Conservation (phyloP, 176 grass and related monocot genomes). For the Musa troglodytarum region DNA sequence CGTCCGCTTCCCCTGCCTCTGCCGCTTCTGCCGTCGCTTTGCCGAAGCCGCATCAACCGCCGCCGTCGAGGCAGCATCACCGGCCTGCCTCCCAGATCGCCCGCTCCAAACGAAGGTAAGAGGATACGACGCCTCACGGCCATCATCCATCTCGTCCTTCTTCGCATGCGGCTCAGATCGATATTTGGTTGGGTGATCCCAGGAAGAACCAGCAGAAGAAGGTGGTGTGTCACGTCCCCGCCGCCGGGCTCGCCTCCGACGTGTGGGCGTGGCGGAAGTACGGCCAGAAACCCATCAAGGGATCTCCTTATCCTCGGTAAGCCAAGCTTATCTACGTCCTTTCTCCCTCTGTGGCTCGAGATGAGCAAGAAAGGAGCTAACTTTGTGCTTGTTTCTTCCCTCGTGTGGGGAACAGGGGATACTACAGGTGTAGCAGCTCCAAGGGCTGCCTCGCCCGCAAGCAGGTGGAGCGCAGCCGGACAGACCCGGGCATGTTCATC, state of each 20-base stretch:
- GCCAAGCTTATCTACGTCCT: not conserved
- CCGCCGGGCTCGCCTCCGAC: slow-evolving; percentile 35
- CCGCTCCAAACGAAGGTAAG: slow-evolving; percentile 55
- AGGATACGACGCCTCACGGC: not conserved
- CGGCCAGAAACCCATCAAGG: slow-evolving; percentile 92
- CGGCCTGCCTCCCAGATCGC: slow-evolving; percentile 6
- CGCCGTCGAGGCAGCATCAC: not conserved
- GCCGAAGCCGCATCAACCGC: not conserved
- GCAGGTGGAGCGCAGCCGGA: slow-evolving; percentile 4
- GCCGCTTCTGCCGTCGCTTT: slow-evolving; percentile 7
- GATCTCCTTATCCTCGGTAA: slow-evolving; percentile 58
- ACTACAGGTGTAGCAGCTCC: slow-evolving; percentile 6
- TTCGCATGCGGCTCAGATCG: not conserved
- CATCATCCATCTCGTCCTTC: not conserved
- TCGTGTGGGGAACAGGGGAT: not conserved
- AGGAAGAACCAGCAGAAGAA: slow-evolving; percentile 59
- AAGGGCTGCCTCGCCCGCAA: slow-evolving; percentile 2
- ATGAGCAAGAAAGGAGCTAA: not conserved
- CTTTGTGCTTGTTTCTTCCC: not conserved
- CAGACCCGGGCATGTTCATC: slow-evolving; percentile 7
- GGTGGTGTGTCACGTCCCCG: slow-evolving; percentile 38
- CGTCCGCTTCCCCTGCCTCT: not conserved
- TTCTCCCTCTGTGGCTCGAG: not conserved
- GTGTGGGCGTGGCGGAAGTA: slow-evolving; percentile 87
- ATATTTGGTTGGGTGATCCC: slow-evolving; percentile 11